Conservation (phyloP, 2,329 filamentous ascomycete species). For the Penicillium palitans region DNA sequence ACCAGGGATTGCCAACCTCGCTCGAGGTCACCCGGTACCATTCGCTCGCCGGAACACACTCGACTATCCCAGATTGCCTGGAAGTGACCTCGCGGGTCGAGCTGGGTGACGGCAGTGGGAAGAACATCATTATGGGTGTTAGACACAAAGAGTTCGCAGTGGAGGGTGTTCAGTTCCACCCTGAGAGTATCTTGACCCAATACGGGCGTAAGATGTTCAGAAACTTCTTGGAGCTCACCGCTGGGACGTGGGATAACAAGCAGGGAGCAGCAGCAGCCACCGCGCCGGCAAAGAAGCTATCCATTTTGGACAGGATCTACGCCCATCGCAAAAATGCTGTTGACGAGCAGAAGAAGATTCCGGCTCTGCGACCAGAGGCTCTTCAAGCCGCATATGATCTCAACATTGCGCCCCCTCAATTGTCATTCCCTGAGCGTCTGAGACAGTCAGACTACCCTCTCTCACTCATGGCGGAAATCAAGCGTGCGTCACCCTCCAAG, state of each 20-base stretch:
- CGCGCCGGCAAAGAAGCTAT: slow-evolving; percentile 63
- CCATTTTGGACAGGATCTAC: slow-evolving; percentile 91
- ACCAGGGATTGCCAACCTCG: slow-evolving; percentile 73
- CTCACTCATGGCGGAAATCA: slow-evolving; percentile 96
- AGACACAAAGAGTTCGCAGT: slow-evolving; percentile 86
- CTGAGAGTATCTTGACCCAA: slow-evolving; percentile 92
- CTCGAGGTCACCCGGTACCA: slow-evolving; percentile 94
- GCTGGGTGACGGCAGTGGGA: slow-evolving; percentile 66
- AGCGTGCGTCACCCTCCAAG: slow-evolving; percentile 93
- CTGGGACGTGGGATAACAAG: slow-evolving; percentile 89
- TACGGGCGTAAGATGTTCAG: slow-evolving; percentile 85
- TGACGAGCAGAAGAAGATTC: slow-evolving; percentile 76
- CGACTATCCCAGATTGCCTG: slow-evolving; percentile 79
- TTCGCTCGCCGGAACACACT: slow-evolving; percentile 87
- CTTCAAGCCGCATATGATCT: slow-evolving; percentile 84
- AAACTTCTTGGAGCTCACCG: slow-evolving; percentile 85
- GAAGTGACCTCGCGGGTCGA: slow-evolving; percentile 90
- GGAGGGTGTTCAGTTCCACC: slow-evolving; percentile 98
- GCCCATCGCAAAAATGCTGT: slow-evolving; percentile 74
- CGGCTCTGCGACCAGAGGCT: slow-evolving; percentile 79
- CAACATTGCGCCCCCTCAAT: slow-evolving; percentile 77
- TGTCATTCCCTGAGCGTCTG: slow-evolving; percentile 76
- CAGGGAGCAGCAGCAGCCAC: slow-evolving; percentile 41
- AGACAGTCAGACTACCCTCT: slow-evolving; percentile 81
- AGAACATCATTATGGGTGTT: slow-evolving; percentile 93